Percentiles rank a stretch among this genome's conserved stretches.
These are phyloP conservation scores for Steccherinum ochraceum DNA, from an alignment of 768 basidiomycete genomes.

Conservation along the genomic window DNA sequence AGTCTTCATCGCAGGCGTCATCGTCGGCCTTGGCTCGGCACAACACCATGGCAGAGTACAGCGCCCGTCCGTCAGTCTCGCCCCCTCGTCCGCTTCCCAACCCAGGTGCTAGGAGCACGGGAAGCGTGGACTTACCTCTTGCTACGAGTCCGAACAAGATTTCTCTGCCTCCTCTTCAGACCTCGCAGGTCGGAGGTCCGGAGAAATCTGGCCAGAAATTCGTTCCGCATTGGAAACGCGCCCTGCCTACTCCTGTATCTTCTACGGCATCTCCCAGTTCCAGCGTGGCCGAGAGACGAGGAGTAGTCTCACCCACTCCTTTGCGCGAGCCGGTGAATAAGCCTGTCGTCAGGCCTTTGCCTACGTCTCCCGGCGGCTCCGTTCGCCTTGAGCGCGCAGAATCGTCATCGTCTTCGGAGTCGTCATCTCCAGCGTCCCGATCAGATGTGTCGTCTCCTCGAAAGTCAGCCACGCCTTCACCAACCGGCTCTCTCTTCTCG, in stretches of 20 bases:
- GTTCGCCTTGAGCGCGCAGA: not conserved
- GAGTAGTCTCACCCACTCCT: constrained; percentile 21
- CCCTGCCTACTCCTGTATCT: constrained; percentile 18
- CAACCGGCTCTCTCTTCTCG: not conserved
- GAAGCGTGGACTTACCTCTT: constrained; percentile 11
- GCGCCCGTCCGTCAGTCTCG: not conserved
- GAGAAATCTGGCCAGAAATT: constrained; percentile 24
- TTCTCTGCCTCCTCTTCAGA: constrained; percentile 1
- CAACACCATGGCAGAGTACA: not conserved
- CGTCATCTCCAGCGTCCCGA: not conserved
- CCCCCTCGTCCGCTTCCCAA: constrained; percentile 17
- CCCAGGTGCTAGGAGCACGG: constrained; percentile 13
- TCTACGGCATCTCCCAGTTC: constrained; percentile 6
- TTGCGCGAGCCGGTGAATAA: not conserved
- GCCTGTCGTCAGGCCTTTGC: not conserved
- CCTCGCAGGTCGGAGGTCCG: no score
- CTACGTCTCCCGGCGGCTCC: not conserved
- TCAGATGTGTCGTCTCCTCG: not conserved
- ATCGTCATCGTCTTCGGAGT: not conserved
- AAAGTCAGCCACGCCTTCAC: not conserved
- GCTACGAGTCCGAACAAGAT: no score
- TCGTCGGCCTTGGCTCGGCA: not conserved
- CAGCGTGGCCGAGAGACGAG: constrained; percentile 1
- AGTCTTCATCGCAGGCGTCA: not conserved
- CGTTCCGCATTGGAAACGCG: constrained; percentile 40